Evolutionary conservation across 352 stramenopile species (phyloP).

Genomic region (Pythium brachiatum): DNA sequence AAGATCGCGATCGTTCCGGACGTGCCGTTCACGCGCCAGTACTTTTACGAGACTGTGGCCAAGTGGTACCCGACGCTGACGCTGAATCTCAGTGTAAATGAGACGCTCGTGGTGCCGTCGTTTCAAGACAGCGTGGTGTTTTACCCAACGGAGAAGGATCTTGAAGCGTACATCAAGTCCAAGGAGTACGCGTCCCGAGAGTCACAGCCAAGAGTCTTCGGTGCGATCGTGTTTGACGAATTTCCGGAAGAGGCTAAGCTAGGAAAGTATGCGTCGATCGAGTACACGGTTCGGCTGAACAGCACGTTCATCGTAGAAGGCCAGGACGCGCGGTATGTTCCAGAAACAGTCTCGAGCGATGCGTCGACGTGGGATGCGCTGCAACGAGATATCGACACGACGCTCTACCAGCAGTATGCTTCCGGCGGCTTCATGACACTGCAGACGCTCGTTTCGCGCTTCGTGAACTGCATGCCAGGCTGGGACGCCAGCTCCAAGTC

Average conservation of each 20-base stretch:
- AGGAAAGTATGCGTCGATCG: slow-evolving; percentile 28
- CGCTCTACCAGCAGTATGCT: slow-evolving; percentile 29
- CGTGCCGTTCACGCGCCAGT: slow-evolving; percentile 50
- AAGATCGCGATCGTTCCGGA: slow-evolving; percentile 58
- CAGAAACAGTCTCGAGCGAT: slow-evolving; percentile 26
- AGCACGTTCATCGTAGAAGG: slow-evolving; percentile 28
- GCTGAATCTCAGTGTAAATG: slow-evolving; percentile 14
- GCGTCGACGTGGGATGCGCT: slow-evolving; percentile 24
- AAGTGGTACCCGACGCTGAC: slow-evolving; percentile 34
- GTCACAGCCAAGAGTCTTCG: slow-evolving; percentile 34
- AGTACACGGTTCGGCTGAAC: slow-evolving; percentile 45
- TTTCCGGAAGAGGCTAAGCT: slow-evolving; percentile 26
- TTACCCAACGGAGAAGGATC: slow-evolving; percentile 26
- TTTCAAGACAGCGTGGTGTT: slow-evolving; percentile 42
- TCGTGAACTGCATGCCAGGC: slow-evolving; percentile 37
- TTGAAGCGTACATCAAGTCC: slow-evolving; percentile 37
- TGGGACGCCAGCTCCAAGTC: slow-evolving; percentile 27
- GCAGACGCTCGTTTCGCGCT: slow-evolving; percentile 46
- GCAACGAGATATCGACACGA: slow-evolving; percentile 25
- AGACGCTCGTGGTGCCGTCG: slow-evolving; percentile 32
- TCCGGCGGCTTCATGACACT: slow-evolving; percentile 41
- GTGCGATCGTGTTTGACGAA: slow-evolving; percentile 44
- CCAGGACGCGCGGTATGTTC: slow-evolving; percentile 22
- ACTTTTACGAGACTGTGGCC: slow-evolving; percentile 46
- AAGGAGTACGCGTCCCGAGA: slow-evolving; percentile 28